A percentile compares a stretch with the other conserved stretches of the same genome.
Evolutionary conservation across 345 rosid species (phyloP).

Genomic region (Linum tenue): DNA sequence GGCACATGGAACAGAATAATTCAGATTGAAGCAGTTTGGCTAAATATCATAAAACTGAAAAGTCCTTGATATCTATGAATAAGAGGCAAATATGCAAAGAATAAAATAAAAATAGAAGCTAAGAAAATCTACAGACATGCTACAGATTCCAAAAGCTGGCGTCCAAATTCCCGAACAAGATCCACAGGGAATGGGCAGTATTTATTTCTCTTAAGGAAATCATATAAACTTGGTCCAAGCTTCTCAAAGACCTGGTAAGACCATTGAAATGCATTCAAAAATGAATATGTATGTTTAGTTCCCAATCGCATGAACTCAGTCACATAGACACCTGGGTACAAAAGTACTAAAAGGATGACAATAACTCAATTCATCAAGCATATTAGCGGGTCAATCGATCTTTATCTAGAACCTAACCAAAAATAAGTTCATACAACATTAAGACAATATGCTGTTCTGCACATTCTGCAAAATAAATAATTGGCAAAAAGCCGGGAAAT

Average conservation of each 20-base stretch:
- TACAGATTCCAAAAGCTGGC: slow-evolving; percentile 28
- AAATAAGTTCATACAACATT: slow-evolving; percentile 3
- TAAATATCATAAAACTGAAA: not conserved
- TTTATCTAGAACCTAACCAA: not conserved
- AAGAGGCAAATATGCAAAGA: not conserved
- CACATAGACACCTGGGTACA: slow-evolving; percentile 14
- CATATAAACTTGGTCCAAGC: slow-evolving; percentile 28
- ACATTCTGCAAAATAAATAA: not conserved
- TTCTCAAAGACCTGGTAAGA: slow-evolving; percentile 27
- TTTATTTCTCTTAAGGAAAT: slow-evolving; percentile 25
- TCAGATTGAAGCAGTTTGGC: not conserved
- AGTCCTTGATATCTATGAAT: slow-evolving; percentile 12
- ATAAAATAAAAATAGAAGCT: slow-evolving; percentile 6
- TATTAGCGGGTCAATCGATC: slow-evolving; percentile 2
- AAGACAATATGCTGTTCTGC: not conserved
- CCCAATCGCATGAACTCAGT: slow-evolving; percentile 25
- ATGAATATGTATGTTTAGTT: slow-evolving; percentile 47
- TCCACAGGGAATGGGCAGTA: slow-evolving; percentile 27
- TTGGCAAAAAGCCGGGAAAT: slow-evolving; percentile 13
- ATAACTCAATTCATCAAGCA: slow-evolving; percentile 1
- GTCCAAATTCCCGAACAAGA: slow-evolving; percentile 29
- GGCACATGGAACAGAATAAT: slow-evolving; percentile 15
- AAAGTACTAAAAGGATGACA: slow-evolving; percentile 10
- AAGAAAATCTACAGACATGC: slow-evolving; percentile 23
- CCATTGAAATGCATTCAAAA: slow-evolving; percentile 47